Percentiles rank a stretch among this genome's conserved stretches.
Evolutionary conservation across 148 eudicot genomes (phyloP).

Genomic region (Rhododendron vialii): DNA sequence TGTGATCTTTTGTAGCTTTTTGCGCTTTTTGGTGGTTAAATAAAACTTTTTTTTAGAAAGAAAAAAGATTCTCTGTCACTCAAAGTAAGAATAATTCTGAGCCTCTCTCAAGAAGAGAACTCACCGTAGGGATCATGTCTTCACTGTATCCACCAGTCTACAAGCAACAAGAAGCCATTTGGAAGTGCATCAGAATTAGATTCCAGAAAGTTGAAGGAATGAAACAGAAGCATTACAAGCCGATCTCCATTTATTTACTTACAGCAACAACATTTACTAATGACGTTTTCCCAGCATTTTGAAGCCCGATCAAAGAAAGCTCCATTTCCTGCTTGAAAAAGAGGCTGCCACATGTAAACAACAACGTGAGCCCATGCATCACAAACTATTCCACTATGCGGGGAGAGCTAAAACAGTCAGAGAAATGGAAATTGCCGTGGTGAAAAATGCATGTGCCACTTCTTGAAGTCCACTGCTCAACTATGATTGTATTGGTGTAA

Average conservation of each 20-base stretch:
- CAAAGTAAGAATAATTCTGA: not conserved
- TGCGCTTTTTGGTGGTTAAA: no score
- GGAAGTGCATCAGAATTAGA: not conserved
- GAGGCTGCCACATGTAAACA: conserved; percentile 25
- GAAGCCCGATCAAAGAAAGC: conserved; percentile 51
- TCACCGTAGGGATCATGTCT: conserved; percentile 59
- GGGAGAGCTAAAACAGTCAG: not conserved
- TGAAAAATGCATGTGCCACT: not conserved
- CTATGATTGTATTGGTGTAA: not conserved
- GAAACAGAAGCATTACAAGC: not conserved
- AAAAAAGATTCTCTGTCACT: not conserved
- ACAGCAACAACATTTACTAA: conserved; percentile 47
- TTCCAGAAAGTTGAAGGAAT: not conserved
- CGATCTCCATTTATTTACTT: conserved; percentile 12
- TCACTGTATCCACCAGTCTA: conserved; percentile 54
- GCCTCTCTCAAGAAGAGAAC: conserved; percentile 17
- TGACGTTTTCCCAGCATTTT: conserved; percentile 55
- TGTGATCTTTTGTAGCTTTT: no score
- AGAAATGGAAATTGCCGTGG: not conserved
- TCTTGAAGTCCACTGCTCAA: not conserved
- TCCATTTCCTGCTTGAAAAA: conserved; percentile 64
- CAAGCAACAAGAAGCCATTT: not conserved
- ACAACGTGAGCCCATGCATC: conserved; percentile 14
- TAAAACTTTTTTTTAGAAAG: no score
- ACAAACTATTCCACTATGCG: not conserved